Conservation (phyloP, 768 basidiomycete species). For the Tulasnella sp. region DNA sequence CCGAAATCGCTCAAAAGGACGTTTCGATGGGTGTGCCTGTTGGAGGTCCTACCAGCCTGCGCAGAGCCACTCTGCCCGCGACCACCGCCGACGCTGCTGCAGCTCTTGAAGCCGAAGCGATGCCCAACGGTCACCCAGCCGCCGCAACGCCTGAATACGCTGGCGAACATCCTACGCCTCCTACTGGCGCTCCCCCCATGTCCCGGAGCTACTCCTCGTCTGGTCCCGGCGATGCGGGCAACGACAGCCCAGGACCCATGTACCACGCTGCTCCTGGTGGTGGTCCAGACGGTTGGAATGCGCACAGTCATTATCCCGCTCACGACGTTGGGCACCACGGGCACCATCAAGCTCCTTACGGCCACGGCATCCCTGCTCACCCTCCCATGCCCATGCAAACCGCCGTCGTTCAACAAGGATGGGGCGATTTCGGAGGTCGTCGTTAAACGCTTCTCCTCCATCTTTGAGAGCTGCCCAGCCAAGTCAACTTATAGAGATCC, state of each 20-base stretch:
- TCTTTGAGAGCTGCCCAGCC: not conserved
- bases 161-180: not conserved
- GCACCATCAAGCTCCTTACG: not conserved
- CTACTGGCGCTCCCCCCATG: not conserved
- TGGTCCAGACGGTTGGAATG: not conserved
- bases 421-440: constrained; percentile 4
- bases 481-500: not conserved
- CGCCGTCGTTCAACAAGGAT: constrained; percentile 9
- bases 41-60: not conserved
- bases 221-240: not conserved
- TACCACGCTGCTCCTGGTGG: constrained; percentile 4
- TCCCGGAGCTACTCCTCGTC: not conserved
- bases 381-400: not conserved
- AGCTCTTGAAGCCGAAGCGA: not conserved
- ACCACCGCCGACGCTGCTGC: not conserved
- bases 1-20: not conserved
- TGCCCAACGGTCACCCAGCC: constrained; percentile 3
- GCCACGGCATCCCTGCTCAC: not conserved
- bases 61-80: not conserved
- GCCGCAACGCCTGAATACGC: not conserved
- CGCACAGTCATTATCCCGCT: not conserved
- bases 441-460: not conserved
- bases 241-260: constrained; percentile 4
- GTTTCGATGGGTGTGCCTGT: not conserved
- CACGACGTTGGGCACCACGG: constrained; percentile 4